These are phyloP conservation scores for Trichoderma afroharzianum DNA, from an alignment of 2,329 filamentous ascomycete species.

Conservation along the genomic window DNA sequence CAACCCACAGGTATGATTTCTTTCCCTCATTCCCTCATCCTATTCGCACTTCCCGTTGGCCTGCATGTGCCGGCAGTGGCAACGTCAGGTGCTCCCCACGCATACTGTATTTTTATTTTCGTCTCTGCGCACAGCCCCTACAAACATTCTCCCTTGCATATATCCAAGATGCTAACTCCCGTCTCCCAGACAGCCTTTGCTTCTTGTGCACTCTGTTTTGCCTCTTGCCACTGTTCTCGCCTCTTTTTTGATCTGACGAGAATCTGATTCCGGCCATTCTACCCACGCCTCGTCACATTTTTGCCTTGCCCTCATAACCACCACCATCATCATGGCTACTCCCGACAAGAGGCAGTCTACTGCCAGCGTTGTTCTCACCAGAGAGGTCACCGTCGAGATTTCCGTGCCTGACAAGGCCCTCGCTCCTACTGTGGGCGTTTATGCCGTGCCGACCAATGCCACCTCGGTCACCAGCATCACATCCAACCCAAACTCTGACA, in stretches of 20 bases:
- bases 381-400: constrained; percentile 11
- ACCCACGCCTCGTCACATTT: background rate
- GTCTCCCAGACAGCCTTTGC: background rate
- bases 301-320: background rate
- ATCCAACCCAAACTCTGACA: constrained; percentile 43
- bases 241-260: background rate
- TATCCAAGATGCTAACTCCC: background rate
- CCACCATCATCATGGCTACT: background rate
- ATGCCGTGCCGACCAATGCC: constrained; percentile 23
- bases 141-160: background rate
- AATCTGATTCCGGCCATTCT: background rate
- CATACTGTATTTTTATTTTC: background rate
- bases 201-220: background rate
- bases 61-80: background rate
- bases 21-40: background rate
- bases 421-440: constrained; percentile 25
- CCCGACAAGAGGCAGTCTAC: constrained; percentile 12
- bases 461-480: constrained; percentile 34
- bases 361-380: constrained; percentile 2
- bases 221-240: background rate
- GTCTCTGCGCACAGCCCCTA: background rate
- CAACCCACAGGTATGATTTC: background rate
- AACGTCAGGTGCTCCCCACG: background rate
- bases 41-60: background rate
- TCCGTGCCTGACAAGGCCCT: constrained; percentile 23